These are phyloP conservation scores for Graphiopsis chlorocephala DNA, from an alignment of 2,329 filamentous ascomycete genomes.

Conservation along the genomic window DNA sequence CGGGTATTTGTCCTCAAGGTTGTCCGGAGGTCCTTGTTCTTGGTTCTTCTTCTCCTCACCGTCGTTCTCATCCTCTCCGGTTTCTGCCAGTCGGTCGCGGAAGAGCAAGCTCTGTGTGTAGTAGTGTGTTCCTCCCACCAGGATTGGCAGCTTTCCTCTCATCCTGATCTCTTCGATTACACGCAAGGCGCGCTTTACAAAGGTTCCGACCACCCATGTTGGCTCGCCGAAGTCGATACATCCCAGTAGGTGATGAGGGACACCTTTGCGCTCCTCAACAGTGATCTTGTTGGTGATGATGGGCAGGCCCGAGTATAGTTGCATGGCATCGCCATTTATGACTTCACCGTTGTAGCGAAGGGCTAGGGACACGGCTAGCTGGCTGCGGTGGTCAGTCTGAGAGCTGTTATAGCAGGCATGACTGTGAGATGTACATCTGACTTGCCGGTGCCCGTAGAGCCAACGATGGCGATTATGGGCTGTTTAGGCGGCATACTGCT, in stretches of 20 bases:
- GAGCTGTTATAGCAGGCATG: background rate
- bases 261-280: conserved; percentile 66
- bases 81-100: conserved; percentile 62
- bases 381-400: conserved; percentile 38
- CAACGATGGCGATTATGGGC: conserved; percentile 77
- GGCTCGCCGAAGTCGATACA: conserved; percentile 71
- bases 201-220: conserved; percentile 79
- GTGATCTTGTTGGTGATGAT: conserved; percentile 96
- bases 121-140: conserved; percentile 94
- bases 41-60: conserved; percentile 26
- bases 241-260: conserved; percentile 86
- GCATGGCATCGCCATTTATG: conserved; percentile 97
- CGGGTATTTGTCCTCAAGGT: conserved; percentile 51
- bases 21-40: conserved; percentile 29
- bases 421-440: conserved; percentile 64
- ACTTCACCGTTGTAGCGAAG: conserved; percentile 83
- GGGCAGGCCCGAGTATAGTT: conserved; percentile 87
- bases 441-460: conserved; percentile 90
- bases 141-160: conserved; percentile 77
- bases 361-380: conserved; percentile 90
- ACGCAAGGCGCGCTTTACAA: conserved; percentile 65
- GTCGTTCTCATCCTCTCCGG: background rate
- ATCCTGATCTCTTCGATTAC: conserved; percentile 74
- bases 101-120: conserved; percentile 90
- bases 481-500: conserved; percentile 15